These are phyloP conservation scores for Rhodotorula sp. DNA, from an alignment of 1,284 basidiomycete genomes.

Conservation along the genomic window DNA sequence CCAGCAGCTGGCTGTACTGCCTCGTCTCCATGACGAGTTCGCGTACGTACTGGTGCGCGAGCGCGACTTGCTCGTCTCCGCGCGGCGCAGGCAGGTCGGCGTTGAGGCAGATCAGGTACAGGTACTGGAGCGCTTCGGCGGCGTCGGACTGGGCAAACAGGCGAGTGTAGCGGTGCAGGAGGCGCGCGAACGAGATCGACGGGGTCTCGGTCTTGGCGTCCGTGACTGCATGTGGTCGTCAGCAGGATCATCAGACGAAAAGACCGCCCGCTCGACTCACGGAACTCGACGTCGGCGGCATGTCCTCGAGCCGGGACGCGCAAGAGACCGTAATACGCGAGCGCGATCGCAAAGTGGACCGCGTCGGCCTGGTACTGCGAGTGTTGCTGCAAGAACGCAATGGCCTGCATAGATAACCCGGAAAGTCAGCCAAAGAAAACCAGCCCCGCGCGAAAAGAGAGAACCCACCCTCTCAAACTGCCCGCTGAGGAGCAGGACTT, in stretches of 20 bases:
- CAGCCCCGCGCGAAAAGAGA: not conserved
- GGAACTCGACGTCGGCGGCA: conserved; percentile 73
- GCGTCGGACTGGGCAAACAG: conserved; percentile 89
- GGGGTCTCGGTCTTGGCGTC: conserved; percentile 25
- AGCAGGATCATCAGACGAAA: not conserved
- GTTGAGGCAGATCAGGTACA: conserved; percentile 81
- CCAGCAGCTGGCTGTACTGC: conserved; percentile 79
- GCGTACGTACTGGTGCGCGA: conserved; percentile 80
- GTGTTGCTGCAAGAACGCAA: conserved; percentile 85
- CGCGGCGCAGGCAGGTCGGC: conserved; percentile 59
- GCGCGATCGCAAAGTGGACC: conserved; percentile 86
- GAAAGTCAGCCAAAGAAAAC: not conserved
- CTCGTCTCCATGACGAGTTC: conserved; percentile 85
- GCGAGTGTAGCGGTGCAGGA: conserved; percentile 89
- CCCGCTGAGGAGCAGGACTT: conserved; percentile 83
- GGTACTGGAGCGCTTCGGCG: conserved; percentile 90
- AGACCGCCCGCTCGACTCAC: conserved; percentile 56
- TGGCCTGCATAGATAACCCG: conserved; percentile 58
- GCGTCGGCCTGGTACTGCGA: conserved; percentile 87
- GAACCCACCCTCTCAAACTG: conserved; percentile 81
- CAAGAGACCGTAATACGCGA: conserved; percentile 90
- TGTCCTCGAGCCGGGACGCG: conserved; percentile 74
- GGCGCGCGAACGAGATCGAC: conserved; percentile 71
- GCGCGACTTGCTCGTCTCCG: conserved; percentile 62
- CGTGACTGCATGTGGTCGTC: conserved; percentile 7